These are phyloP conservation scores for Phytophthora sp. DNA, from an alignment of 352 stramenopile species.

Conservation along the genomic window DNA sequence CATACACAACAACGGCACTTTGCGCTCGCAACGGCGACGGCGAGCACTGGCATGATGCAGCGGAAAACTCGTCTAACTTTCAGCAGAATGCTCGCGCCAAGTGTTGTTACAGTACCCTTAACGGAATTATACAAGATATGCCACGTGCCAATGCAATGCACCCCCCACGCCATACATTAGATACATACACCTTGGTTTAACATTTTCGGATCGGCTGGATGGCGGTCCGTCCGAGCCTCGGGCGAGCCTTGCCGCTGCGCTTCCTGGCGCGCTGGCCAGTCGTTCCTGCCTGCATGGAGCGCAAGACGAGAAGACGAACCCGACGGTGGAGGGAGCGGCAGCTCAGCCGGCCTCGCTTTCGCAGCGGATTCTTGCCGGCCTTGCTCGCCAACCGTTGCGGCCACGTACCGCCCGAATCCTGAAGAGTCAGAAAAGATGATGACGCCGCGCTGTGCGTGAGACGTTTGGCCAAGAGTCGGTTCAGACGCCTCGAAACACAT, in stretches of 20 bases:
- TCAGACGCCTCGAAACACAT: no score
- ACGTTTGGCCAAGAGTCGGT: slow-evolving; percentile 32
- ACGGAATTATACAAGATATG: no score
- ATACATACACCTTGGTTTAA: slow-evolving; percentile 16
- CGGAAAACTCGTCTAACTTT: no score
- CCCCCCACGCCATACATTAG: not conserved
- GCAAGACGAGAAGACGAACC: slow-evolving; percentile 3
- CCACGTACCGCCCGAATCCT: slow-evolving; percentile 34
- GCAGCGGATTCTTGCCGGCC: no score
- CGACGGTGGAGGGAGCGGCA: not conserved
- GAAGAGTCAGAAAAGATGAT: slow-evolving; percentile 32
- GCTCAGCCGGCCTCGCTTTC: slow-evolving; percentile 3
- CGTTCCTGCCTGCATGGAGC: not conserved
- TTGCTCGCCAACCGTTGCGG: slow-evolving; percentile 17
- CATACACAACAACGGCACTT: no score
- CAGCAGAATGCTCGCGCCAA: no score
- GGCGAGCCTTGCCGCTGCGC: not conserved
- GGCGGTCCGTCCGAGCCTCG: not conserved
- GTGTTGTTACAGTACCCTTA: no score
- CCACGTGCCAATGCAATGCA: not conserved
- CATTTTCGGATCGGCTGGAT: not conserved
- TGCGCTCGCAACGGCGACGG: no score
- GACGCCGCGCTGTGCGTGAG: slow-evolving; percentile 10
- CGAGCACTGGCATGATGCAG: no score
- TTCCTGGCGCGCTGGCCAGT: not conserved